phyloP scores from a whole-genome alignment of 2,329 filamentous ascomycete species.

The Penicillium nordicum region DNA sequence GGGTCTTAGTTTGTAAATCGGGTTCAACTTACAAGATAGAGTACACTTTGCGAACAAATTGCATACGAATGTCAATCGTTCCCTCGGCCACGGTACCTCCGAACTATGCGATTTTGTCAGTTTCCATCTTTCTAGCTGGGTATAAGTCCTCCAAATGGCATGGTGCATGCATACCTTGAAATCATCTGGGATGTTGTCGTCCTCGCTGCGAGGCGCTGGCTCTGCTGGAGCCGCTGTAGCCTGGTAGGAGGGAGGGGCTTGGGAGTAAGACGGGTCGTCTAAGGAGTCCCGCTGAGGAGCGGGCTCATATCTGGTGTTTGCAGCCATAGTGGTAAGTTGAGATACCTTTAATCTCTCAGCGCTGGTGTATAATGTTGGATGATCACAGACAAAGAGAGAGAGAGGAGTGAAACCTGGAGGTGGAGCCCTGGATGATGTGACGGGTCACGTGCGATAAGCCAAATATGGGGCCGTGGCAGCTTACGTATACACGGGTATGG shows the following conservation, averaged over 20 bases:
- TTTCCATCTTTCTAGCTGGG: not conserved
- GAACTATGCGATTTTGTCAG: slow-evolving; percentile 56
- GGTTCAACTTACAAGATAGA: slow-evolving; percentile 67
- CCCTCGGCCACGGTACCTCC: slow-evolving; percentile 91
- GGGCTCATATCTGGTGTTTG: slow-evolving; percentile 75
- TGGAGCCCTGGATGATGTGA: slow-evolving; percentile 2
- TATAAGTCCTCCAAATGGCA: rapidly evolving
- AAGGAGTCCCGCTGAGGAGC: slow-evolving; percentile 85
- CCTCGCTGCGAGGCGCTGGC: slow-evolving; percentile 65
- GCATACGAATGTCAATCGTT: slow-evolving; percentile 91
- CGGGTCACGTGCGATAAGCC: slow-evolving; percentile 9
- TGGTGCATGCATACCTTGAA: slow-evolving; percentile 68
- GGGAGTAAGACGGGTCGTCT: slow-evolving; percentile 65
- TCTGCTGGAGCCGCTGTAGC: slow-evolving; percentile 55
- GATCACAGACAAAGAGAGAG: not conserved
- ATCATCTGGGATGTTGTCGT: slow-evolving; percentile 92
- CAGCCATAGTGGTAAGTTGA: slow-evolving; percentile 54
- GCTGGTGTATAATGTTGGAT: not conserved
- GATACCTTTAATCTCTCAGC: not conserved
- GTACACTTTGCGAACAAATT: slow-evolving; percentile 97
- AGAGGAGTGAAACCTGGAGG: slow-evolving; percentile 8
- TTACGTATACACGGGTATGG: not conserved
- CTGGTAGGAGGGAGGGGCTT: slow-evolving; percentile 81
- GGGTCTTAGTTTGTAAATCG: not conserved
- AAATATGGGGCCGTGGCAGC: not conserved